These are phyloP conservation scores for Phytophthora podocarpi DNA, from an alignment of 352 stramenopile species.

Conservation along the genomic window DNA sequence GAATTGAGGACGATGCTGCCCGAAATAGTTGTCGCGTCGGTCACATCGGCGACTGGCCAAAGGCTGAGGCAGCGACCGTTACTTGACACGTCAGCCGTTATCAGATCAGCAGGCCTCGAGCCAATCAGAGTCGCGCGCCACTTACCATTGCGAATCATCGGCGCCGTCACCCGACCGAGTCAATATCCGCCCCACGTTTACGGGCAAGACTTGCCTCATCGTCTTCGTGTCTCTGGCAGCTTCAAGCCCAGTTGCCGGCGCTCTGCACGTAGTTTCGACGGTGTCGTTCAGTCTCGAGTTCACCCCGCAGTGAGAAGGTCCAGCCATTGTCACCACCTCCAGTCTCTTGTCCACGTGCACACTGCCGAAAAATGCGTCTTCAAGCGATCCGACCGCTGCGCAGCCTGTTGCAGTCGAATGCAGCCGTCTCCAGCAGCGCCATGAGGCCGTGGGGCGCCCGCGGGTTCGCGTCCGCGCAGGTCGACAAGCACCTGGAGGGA, in stretches of 20 bases:
- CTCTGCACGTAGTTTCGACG: no score
- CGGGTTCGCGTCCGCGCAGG: slow-evolving; percentile 22
- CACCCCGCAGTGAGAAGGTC: slow-evolving; percentile 6
- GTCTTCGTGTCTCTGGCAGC: slow-evolving; percentile 32
- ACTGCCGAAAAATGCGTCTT: slow-evolving; percentile 25
- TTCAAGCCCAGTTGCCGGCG: slow-evolving; percentile 22
- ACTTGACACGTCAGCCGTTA: slow-evolving; percentile 4
- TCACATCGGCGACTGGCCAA: no score
- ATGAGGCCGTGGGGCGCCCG: slow-evolving; percentile 1
- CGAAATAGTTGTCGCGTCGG: neutral
- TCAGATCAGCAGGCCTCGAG: slow-evolving; percentile 12
- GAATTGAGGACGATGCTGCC: no score
- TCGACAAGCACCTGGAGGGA: slow-evolving; percentile 20
- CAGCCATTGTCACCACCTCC: neutral
- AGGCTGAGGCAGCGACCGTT: slow-evolving; percentile 8
- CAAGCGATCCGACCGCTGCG: slow-evolving; percentile 24
- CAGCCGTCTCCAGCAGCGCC: neutral
- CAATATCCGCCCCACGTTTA: slow-evolving; percentile 19
- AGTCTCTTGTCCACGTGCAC: neutral
- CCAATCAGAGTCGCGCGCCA: slow-evolving; percentile 24
- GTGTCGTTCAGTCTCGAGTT: slow-evolving; percentile 33
- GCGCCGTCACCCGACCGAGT: neutral
- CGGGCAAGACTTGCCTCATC: neutral
- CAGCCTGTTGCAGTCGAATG: slow-evolving; percentile 5
- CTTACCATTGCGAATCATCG: slow-evolving; percentile 21